These are phyloP conservation scores for Backusella macrospora DNA, from an alignment of 192 early-diverging fungal genomes.

Conservation along the genomic window DNA sequence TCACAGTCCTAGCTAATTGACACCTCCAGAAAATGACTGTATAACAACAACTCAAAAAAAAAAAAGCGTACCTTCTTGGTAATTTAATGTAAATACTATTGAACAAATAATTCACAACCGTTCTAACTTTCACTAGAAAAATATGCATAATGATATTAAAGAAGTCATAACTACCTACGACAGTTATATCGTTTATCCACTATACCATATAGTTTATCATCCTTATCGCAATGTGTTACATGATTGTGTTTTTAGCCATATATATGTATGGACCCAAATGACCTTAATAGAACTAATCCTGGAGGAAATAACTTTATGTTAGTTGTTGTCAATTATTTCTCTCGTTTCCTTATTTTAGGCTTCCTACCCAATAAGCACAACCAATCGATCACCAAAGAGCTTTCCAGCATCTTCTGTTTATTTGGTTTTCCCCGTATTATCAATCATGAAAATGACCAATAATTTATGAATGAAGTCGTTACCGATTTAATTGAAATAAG, in stretches of 20 bases:
- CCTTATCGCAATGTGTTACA: neutral
- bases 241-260: neutral
- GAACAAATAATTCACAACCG: neutral
- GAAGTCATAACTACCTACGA: neutral
- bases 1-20: neutral
- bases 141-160: neutral
- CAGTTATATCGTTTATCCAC: neutral
- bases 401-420: neutral
- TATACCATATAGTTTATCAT: neutral
- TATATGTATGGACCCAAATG: neutral
- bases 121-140: neutral
- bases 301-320: conserved; percentile 7
- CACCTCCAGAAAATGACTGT: neutral
- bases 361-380: neutral
- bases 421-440: neutral
- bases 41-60: neutral
- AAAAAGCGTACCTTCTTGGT: neutral
- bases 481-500: neutral
- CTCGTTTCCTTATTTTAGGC: neutral
- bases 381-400: neutral
- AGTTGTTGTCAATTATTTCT: neutral
- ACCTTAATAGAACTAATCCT: neutral
- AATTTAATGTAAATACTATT: neutral
- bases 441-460: neutral
- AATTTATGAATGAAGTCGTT: neutral